phyloP scores from a whole-genome alignment of 805 yeast species.

The Starmerella vitae region DNA sequence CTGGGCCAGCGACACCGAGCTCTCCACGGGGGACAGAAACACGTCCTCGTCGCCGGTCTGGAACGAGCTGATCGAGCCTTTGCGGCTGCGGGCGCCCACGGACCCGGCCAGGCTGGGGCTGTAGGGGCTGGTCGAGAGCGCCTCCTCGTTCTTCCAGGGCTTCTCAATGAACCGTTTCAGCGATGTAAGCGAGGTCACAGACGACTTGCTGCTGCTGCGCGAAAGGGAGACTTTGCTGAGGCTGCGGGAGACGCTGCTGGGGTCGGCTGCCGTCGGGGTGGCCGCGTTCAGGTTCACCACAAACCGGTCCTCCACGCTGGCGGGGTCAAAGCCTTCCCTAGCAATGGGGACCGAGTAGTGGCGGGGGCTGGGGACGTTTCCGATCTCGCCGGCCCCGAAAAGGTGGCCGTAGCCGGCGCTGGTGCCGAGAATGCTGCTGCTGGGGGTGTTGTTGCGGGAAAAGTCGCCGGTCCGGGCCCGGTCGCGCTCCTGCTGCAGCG shows the following conservation, averaged over 20 bases:
- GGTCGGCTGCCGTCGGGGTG: neutral
- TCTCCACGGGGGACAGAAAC: too few species aligned
- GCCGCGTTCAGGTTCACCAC: conserved; percentile 55
- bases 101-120: conserved; percentile 10
- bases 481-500: conserved; percentile 16
- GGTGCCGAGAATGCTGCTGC: conserved; percentile 10
- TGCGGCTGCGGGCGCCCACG: conserved; percentile 17
- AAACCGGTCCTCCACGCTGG: conserved; percentile 61
- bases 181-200: conserved; percentile 29
- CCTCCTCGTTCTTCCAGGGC: conserved; percentile 26
- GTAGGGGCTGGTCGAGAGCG: conserved; percentile 10
- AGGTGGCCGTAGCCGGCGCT: conserved; percentile 21
- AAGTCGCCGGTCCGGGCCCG: conserved; percentile 33
- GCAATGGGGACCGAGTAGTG: conserved; percentile 18
- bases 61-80: conserved; percentile 24
- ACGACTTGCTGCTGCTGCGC: conserved; percentile 26
- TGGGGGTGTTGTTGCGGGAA: conserved; percentile 13
- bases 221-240: conserved; percentile 16
- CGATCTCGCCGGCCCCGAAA: conserved; percentile 24
- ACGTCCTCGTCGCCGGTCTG: conserved; percentile 22
- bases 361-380: conserved; percentile 23
- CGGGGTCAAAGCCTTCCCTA: conserved; percentile 14
- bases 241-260: conserved; percentile 22
- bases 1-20: conserved; percentile 6
- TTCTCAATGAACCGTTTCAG: conserved; percentile 37